Evolutionary conservation across 768 basidiomycete species (phyloP).

Genomic region (Rickenella mellea): DNA sequence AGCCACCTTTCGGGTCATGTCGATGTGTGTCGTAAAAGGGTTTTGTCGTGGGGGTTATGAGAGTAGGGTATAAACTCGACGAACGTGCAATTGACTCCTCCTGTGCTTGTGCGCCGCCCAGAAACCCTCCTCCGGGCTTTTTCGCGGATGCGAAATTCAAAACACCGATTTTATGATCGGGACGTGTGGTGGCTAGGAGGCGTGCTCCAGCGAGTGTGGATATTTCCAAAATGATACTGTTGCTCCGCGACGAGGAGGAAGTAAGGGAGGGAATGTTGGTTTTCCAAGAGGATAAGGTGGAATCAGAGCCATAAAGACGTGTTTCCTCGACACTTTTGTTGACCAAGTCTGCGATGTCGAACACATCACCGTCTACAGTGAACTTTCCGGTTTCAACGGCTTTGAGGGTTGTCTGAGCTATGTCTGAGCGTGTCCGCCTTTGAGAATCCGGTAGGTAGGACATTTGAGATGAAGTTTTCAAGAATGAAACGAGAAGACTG

Average conservation of each 20-base stretch:
- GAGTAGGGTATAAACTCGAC: slow-evolving; percentile 58
- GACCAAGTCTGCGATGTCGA: slow-evolving; percentile 25
- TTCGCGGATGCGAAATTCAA: slow-evolving; percentile 74
- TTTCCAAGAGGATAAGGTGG: slow-evolving; percentile 10
- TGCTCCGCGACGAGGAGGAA: slow-evolving; percentile 8
- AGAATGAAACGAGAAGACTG: no score
- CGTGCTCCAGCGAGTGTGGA: slow-evolving; percentile 57
- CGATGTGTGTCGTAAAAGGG: slow-evolving; percentile 58
- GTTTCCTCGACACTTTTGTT: slow-evolving; percentile 39
- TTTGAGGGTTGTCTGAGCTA: slow-evolving; percentile 42
- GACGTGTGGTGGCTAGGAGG: slow-evolving; percentile 16
- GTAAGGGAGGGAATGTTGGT: slow-evolving; percentile 3
- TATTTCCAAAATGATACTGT: slow-evolving; percentile 47
- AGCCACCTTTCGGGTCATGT: slow-evolving; percentile 34
- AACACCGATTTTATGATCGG: slow-evolving; percentile 38
- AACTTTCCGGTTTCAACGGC: slow-evolving; percentile 39
- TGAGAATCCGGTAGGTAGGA: no score
- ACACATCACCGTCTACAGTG: slow-evolving; percentile 15
- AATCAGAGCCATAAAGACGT: slow-evolving; percentile 42
- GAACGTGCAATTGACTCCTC: slow-evolving; percentile 76
- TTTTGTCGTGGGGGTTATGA: slow-evolving; percentile 42
- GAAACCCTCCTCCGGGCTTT: slow-evolving; percentile 70
- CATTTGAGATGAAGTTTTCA: no score
- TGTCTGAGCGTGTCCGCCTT: no score
- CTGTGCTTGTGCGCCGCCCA: slow-evolving; percentile 63